These are phyloP conservation scores for Rubroboletus satanas DNA, from an alignment of 768 basidiomycete species.

Conservation along the genomic window DNA sequence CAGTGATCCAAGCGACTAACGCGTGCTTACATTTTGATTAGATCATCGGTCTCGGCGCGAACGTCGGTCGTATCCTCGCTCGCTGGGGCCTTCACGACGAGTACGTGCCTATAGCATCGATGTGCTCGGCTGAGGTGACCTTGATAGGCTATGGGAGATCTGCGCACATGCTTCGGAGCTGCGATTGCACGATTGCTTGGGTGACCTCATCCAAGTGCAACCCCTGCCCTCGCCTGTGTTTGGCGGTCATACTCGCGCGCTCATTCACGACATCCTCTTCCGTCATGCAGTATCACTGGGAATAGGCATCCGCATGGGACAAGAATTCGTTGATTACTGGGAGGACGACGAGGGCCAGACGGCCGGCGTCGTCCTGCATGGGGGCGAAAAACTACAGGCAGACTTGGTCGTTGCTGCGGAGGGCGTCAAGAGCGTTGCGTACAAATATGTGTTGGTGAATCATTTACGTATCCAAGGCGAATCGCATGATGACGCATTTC, in stretches of 20 bases:
- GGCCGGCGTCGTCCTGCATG: slow-evolving; percentile 17
- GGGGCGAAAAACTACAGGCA: slow-evolving; percentile 12
- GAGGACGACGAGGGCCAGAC: slow-evolving; percentile 2
- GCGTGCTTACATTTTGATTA: not conserved
- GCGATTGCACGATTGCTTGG: slow-evolving; percentile 18
- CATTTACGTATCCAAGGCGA: not conserved
- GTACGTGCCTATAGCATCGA: not conserved
- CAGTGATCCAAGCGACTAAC: not conserved
- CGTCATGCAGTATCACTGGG: slow-evolving; percentile 23
- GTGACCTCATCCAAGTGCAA: slow-evolving; percentile 20
- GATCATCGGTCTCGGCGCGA: slow-evolving; percentile 23
- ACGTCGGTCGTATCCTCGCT: slow-evolving; percentile 25
- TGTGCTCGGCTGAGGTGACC: not conserved
- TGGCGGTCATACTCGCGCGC: slow-evolving; percentile 17
- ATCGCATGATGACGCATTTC: not conserved
- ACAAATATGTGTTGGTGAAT: slow-evolving; percentile 21
- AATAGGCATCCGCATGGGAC: slow-evolving; percentile 21
- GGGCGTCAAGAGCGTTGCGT: slow-evolving; percentile 23
- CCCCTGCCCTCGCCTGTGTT: slow-evolving; percentile 8
- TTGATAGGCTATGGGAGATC: slow-evolving; percentile 18
- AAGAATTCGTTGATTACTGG: slow-evolving; percentile 22
- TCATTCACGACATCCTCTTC: slow-evolving; percentile 21
- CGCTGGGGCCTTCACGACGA: slow-evolving; percentile 30
- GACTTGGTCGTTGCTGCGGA: slow-evolving; percentile 31
- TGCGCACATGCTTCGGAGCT: slow-evolving; percentile 11